Conservation (phyloP, 371 early-diverging fungal species). For the Mortierella sp. region DNA sequence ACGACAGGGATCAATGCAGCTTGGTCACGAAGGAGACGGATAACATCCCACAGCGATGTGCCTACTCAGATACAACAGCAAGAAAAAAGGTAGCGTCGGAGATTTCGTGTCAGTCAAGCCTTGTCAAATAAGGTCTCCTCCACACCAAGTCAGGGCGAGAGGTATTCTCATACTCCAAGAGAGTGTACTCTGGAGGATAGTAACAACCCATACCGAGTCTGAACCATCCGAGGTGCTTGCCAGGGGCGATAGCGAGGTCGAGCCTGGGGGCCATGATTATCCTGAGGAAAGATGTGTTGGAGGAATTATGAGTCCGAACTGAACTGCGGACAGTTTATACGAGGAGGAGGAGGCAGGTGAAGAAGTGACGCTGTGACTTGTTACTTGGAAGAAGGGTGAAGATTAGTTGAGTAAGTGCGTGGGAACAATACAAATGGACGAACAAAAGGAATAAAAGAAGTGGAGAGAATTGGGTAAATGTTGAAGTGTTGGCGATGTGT, state of each 20-base stretch:
- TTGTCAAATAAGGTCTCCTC: not conserved
- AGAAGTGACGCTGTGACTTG: not conserved
- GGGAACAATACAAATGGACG: not conserved
- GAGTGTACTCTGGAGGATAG: not conserved
- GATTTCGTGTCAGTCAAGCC: not conserved
- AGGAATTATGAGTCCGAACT: not conserved
- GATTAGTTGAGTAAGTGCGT: not conserved
- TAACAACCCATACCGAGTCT: constrained; percentile 61
- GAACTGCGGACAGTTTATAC: not conserved
- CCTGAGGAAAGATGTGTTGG: too few species aligned
- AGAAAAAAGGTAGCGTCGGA: not conserved
- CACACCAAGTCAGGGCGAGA: not conserved
- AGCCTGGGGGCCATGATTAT: constrained; percentile 59
- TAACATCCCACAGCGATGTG: constrained; percentile 70
- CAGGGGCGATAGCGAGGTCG: constrained; percentile 69
- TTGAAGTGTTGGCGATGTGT: not conserved
- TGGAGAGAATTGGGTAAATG: not conserved
- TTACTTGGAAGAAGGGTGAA: not conserved
- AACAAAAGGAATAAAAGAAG: not conserved
- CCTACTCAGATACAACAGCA: constrained; percentile 49
- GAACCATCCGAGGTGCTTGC: constrained; percentile 71
- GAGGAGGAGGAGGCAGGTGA: too few species aligned
- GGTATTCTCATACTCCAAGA: not conserved
- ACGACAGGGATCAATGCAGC: constrained; percentile 71
- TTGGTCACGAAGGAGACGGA: constrained; percentile 66